Evolutionary conservation across 2,329 filamentous ascomycete genomes (phyloP).

Genomic region (Penicillium sp.): DNA sequence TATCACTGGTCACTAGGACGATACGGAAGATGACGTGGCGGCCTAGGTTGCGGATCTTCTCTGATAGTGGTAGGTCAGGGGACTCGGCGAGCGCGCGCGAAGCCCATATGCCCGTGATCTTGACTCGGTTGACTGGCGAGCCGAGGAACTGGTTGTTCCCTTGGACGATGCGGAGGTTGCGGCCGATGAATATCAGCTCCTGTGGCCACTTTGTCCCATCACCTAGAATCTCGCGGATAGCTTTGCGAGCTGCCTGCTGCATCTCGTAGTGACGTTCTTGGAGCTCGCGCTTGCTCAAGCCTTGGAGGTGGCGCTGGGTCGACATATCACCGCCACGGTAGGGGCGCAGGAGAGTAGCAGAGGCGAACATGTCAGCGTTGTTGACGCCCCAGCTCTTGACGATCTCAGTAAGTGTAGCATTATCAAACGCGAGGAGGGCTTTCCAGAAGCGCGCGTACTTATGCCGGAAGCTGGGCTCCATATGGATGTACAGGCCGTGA

Average conservation of each 20-base stretch:
- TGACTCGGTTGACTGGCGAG: conserved; percentile 84
- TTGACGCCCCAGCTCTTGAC: conserved; percentile 82
- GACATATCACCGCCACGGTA: conserved; percentile 80
- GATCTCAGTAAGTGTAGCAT: conserved; percentile 69
- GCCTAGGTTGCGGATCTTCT: conserved; percentile 68
- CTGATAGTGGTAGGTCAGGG: conserved; percentile 58
- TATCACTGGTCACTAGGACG: conserved; percentile 72
- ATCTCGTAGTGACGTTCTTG: conserved; percentile 70
- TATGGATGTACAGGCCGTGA: conserved; percentile 92
- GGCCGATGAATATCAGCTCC: conserved; percentile 86
- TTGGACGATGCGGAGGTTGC: conserved; percentile 90
- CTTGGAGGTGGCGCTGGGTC: conserved; percentile 57
- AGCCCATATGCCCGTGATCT: conserved; percentile 91
- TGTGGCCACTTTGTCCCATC: conserved; percentile 88
- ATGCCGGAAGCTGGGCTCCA: conserved; percentile 77
- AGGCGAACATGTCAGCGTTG: conserved; percentile 86
- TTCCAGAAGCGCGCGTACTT: conserved; percentile 94
- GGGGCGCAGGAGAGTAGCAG: conserved; percentile 81
- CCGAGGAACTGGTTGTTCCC: conserved; percentile 90
- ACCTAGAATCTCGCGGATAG: conserved; percentile 74
- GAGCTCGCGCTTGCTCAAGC: conserved; percentile 53
- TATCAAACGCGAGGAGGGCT: conserved; percentile 89
- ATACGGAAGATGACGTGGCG: conserved; percentile 77
- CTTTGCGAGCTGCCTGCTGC: conserved; percentile 68
- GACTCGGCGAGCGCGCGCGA: conserved; percentile 77